These are phyloP conservation scores for Aspergillus cejpii DNA, from an alignment of 2,329 filamentous ascomycete species.

Conservation along the genomic window DNA sequence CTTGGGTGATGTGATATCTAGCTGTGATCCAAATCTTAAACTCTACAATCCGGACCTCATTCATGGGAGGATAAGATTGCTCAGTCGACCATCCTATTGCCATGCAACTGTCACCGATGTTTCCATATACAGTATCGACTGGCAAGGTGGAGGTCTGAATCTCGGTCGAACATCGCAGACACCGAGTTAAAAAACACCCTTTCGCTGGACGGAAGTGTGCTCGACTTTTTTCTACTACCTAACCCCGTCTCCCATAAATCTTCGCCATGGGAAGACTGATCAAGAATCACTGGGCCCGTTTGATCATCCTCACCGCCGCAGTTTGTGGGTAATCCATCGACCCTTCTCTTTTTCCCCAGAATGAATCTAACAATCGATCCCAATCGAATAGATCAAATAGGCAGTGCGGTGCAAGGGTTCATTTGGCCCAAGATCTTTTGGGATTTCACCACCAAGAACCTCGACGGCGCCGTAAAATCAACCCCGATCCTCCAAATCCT, in stretches of 20 bases:
- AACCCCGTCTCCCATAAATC: not conserved
- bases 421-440: conserved; percentile 99
- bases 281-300: conserved; percentile 97
- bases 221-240: not conserved
- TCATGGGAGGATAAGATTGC: not conserved
- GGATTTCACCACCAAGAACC: conserved; percentile 88
- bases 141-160: conserved; percentile 9
- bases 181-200: conserved; percentile 3
- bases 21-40: conserved; percentile 7
- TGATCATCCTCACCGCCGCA: conserved; percentile 83
- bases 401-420: conserved; percentile 74
- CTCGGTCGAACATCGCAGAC: conserved; percentile 1
- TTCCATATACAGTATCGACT: conserved; percentile 1
- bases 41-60: not conserved
- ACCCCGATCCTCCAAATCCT: conserved; percentile 83
- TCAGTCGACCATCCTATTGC: conserved; percentile 4
- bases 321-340: conserved; percentile 52
- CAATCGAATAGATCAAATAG: conserved; percentile 67
- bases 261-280: conserved; percentile 84
- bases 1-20: conserved; percentile 11
- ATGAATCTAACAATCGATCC: conserved; percentile 12
- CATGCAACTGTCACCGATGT: conserved; percentile 12
- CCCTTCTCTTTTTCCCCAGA: not conserved
- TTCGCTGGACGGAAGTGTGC: conserved; percentile 27
- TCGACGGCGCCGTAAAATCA: conserved; percentile 79